Conservation (phyloP, 2,329 filamentous ascomycete genomes). For the Ophiostoma piceae region DNA sequence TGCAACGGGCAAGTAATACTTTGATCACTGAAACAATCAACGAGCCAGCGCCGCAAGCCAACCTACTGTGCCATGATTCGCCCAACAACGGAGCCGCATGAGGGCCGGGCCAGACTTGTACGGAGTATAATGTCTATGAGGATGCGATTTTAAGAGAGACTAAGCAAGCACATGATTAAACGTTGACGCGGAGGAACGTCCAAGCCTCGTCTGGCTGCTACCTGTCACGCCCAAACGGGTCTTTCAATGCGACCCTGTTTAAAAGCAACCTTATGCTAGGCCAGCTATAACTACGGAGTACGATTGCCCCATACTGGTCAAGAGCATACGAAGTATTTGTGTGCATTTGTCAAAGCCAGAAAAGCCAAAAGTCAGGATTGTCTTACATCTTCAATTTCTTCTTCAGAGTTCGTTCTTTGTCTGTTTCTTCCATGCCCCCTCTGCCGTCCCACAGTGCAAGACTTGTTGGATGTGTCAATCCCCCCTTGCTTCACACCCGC, state of each 20-base stretch:
- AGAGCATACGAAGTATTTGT: background rate
- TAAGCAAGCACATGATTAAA: conserved; percentile 21
- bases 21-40: background rate
- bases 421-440: background rate
- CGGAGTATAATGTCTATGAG: background rate
- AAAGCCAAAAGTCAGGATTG: background rate
- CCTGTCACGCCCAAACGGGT: background rate
- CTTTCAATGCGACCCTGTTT: conserved; percentile 10
- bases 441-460: background rate
- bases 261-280: conserved; percentile 6
- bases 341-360: background rate
- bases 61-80: background rate
- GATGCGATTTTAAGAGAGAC: background rate
- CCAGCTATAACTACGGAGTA: background rate
- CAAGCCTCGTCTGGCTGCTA: conserved; percentile 2
- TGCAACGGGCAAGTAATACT: background rate
- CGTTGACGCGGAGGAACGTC: conserved; percentile 20
- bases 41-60: background rate
- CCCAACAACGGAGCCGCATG: background rate
- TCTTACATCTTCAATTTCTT: background rate
- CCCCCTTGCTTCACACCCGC: background rate
- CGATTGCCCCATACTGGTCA: background rate
- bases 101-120: background rate
- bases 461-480: background rate
- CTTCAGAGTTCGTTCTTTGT: background rate